Conservation (phyloP, 2,329 filamentous ascomycete species). For the Incumbomyces lentus region DNA sequence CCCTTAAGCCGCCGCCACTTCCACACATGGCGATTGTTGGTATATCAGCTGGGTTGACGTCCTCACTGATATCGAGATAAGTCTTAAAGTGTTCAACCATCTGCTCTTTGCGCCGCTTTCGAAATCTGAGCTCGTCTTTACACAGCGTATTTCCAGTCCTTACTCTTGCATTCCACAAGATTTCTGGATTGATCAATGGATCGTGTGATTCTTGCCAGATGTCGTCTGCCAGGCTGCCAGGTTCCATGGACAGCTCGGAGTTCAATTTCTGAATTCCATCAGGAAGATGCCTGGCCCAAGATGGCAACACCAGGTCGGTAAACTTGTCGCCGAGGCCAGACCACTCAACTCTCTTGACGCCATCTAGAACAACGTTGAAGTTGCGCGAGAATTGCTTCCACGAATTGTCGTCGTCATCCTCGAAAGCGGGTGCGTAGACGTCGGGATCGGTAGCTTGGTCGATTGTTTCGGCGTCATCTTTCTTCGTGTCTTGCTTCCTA, state of each 20-base stretch:
- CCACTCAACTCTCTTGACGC: constrained; percentile 33
- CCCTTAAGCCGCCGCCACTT: constrained; percentile 81
- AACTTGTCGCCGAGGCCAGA: constrained; percentile 43
- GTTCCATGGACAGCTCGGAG: constrained; percentile 73
- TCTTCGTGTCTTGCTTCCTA: not conserved
- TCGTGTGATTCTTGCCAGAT: constrained; percentile 91
- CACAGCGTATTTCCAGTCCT: constrained; percentile 74
- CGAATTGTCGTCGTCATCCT: constrained; percentile 27
- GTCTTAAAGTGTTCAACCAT: constrained; percentile 64
- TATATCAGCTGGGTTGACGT: constrained; percentile 86
- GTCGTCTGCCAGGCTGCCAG: constrained; percentile 79
- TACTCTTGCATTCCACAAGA: constrained; percentile 68
- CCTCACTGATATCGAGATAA: constrained; percentile 70
- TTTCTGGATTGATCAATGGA: constrained; percentile 73
- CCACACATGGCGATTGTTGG: constrained; percentile 90
- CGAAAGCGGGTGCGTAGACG: constrained; percentile 13
- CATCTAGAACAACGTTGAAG: constrained; percentile 31
- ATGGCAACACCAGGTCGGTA: constrained; percentile 63
- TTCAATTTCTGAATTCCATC: constrained; percentile 73
- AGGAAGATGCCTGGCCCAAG: constrained; percentile 70
- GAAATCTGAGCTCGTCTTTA: constrained; percentile 67
- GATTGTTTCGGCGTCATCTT: constrained; percentile 12
- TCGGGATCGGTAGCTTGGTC: constrained; percentile 12
- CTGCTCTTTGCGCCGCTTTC: constrained; percentile 56
- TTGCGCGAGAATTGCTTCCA: constrained; percentile 43